A percentile compares a stretch with the other conserved stretches of the same genome.
These are phyloP conservation scores for Pezizomycotina sp. DNA, from an alignment of 2,329 filamentous ascomycete genomes.

Conservation along the genomic window DNA sequence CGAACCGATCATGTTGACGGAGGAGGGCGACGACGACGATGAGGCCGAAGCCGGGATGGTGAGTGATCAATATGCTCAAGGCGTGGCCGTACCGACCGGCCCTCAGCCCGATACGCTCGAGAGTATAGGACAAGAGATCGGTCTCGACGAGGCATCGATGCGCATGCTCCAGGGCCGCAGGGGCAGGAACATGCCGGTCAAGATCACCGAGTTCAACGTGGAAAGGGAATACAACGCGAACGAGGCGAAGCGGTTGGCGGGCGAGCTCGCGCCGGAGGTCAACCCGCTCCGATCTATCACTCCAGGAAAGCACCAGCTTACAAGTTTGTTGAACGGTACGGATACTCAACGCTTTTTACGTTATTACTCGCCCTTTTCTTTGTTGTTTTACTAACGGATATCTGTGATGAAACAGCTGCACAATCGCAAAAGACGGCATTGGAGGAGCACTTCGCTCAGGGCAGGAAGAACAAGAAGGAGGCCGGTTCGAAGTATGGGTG, in stretches of 20 bases:
- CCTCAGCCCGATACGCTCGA: slow-evolving; percentile 33
- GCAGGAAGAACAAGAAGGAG: slow-evolving; percentile 26
- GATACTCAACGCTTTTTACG: too few species aligned
- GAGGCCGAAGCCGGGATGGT: too few species aligned
- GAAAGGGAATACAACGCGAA: slow-evolving; percentile 49
- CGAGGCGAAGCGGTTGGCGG: slow-evolving; percentile 39
- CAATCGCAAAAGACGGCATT: slow-evolving; percentile 24
- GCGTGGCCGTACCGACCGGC: not conserved
- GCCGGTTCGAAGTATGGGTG: slow-evolving; percentile 26
- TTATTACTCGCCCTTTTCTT: not conserved
- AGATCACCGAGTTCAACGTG: slow-evolving; percentile 47
- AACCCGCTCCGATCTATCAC: slow-evolving; percentile 48
- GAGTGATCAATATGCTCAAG: slow-evolving; percentile 1
- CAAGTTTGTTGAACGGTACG: slow-evolving; percentile 47
- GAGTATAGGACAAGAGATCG: slow-evolving; percentile 43
- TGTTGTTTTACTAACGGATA: slow-evolving; percentile 1
- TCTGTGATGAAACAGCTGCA: slow-evolving; percentile 18
- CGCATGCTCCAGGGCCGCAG: slow-evolving; percentile 47
- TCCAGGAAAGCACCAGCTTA: slow-evolving; percentile 49
- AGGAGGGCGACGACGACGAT: too few species aligned
- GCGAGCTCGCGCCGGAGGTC: slow-evolving; percentile 36
- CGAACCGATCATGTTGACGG: slow-evolving; percentile 23
- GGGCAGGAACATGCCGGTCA: slow-evolving; percentile 28
- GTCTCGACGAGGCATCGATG: slow-evolving; percentile 42
- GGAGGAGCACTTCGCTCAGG: slow-evolving; percentile 25